phyloP scores from a whole-genome alignment of 441 rosid genomes.

The Brassica balearica region DNA sequence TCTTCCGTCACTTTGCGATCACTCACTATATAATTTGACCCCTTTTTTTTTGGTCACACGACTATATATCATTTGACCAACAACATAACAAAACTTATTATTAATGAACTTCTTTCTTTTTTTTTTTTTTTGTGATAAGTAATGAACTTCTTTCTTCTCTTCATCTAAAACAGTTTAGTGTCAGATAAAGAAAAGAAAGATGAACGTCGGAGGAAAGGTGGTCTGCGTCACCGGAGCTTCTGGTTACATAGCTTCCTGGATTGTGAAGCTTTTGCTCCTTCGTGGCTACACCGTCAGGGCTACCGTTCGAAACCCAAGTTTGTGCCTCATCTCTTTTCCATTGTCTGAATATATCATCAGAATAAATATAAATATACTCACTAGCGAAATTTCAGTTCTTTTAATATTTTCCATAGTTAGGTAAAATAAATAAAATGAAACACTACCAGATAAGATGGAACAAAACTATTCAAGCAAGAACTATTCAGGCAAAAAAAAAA shows the following conservation, averaged over 20 bases:
- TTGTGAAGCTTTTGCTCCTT: slow-evolving; percentile 62
- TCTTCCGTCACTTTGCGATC: too few species aligned
- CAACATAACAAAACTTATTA: too few species aligned
- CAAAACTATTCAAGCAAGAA: too few species aligned
- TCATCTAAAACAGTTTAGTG: background rate
- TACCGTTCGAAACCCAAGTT: slow-evolving; percentile 68
- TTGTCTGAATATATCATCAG: too few species aligned
- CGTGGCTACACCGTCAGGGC: slow-evolving; percentile 70
- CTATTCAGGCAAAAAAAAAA: too few species aligned
- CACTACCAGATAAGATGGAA: background rate
- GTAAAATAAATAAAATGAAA: background rate
- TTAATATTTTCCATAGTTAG: background rate
- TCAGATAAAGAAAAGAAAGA: background rate
- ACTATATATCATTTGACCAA: too few species aligned
- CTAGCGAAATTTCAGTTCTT: background rate
- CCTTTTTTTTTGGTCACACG: too few species aligned
- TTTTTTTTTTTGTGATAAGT: too few species aligned
- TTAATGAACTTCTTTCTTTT: too few species aligned
- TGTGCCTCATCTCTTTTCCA: slow-evolving; percentile 16
- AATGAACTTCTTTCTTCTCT: too few species aligned
- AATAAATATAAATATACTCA: too few species aligned
- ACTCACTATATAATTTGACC: too few species aligned
- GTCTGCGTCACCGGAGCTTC: slow-evolving; percentile 79
- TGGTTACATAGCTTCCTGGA: slow-evolving; percentile 72
- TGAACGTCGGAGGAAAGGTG: slow-evolving; percentile 45